Evolutionary conservation across 305 asterid genomes (phyloP).

Genomic region (Rubia peregrina): DNA sequence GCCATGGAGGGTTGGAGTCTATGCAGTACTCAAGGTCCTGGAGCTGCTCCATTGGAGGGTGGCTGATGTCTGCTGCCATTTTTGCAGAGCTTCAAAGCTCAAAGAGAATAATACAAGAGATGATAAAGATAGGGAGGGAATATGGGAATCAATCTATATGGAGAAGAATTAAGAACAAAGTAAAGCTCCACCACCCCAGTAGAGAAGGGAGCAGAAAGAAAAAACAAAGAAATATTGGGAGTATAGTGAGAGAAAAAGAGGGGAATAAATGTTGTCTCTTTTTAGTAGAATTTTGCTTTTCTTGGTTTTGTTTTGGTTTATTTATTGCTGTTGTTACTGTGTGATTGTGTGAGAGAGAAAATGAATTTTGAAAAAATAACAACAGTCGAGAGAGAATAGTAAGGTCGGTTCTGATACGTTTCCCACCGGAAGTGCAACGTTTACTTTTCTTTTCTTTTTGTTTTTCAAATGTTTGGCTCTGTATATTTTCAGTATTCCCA

Average conservation of each 20-base stretch:
- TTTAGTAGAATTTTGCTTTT: conserved; percentile 7
- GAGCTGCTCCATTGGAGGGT: conserved; percentile 95
- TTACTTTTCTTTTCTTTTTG: neutral
- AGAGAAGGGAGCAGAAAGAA: conserved; percentile 14
- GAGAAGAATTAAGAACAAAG: conserved; percentile 36
- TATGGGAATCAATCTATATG: neutral
- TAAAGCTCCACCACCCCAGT: conserved; percentile 24
- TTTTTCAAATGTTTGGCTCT: neutral
- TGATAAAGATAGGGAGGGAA: conserved; percentile 11
- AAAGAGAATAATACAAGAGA: conserved; percentile 11
- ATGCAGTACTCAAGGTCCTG: conserved; percentile 98
- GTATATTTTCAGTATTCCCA: too few relatives aligned
- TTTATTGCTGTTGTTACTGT: neutral
- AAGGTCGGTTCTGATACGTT: conserved; percentile 9
- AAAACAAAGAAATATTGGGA: neutral
- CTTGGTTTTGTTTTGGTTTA: neutral
- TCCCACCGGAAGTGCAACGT: conserved; percentile 9
- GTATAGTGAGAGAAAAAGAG: neutral
- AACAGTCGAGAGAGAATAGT: conserved; percentile 4
- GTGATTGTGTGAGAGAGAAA: conserved; percentile 4
- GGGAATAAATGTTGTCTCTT: conserved; percentile 16
- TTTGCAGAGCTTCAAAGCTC: conserved; percentile 15
- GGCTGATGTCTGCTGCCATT: conserved; percentile 69
- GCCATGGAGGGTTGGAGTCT: conserved; percentile 98
- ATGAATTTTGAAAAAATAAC: neutral